Conservation (phyloP, 2,329 filamentous ascomycete species). For the Ploettnerulaceae sp. region DNA sequence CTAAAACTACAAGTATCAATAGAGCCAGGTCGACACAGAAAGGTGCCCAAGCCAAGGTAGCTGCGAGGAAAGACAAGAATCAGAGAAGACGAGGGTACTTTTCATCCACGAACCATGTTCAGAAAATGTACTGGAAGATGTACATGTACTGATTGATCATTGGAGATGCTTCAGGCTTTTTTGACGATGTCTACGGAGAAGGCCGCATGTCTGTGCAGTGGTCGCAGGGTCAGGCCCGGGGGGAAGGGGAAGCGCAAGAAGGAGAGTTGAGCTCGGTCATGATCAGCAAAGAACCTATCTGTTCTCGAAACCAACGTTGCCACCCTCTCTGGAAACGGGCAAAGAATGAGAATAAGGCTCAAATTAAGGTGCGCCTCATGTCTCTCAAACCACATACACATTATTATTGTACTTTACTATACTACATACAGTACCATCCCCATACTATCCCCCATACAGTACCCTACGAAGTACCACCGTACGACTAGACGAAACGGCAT, state of each 20-base stretch:
- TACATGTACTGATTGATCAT: conserved; percentile 7
- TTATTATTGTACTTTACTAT: background rate
- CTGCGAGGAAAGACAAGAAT: no score
- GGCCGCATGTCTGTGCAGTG: conserved; percentile 15
- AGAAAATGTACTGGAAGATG: conserved; percentile 12
- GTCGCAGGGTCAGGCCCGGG: conserved; percentile 12
- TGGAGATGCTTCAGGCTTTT: conserved; percentile 15
- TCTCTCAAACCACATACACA: background rate
- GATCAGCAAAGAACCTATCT: conserved; percentile 9
- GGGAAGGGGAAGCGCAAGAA: no score
- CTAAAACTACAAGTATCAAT: no score
- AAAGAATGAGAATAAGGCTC: no score
- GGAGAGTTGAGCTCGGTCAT: conserved; percentile 2
- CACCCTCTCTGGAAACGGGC: no score
- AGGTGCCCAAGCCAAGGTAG: no score
- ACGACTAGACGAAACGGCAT: conserved; percentile 15
- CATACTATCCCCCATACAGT: no score
- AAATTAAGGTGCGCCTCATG: no score
- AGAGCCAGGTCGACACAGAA: no score
- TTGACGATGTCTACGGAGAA: conserved; percentile 13
- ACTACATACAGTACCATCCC: background rate
- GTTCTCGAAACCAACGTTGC: conserved; percentile 1
- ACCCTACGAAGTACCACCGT: no score
- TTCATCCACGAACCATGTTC: no score
- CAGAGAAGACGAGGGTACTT: conserved; percentile 1